These are phyloP conservation scores for Tylopilus orsonianus DNA, from an alignment of 1,284 basidiomycete genomes.

Conservation along the genomic window DNA sequence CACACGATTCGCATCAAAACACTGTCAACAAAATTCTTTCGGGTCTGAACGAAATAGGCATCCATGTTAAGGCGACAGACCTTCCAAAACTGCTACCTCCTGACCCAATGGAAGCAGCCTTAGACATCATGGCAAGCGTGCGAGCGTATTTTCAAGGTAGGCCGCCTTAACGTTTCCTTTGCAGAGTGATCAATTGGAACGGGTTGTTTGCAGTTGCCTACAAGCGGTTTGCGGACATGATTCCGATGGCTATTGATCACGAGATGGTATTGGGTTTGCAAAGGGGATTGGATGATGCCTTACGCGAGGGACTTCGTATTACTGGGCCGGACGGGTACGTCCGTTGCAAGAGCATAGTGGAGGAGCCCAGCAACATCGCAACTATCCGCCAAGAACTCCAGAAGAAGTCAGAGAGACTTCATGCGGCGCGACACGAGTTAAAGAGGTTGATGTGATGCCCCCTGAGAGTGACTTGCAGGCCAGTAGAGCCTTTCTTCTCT, in stretches of 20 bases:
- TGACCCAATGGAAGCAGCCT: slow-evolving; percentile 53
- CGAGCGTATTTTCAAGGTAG: slow-evolving; percentile 72
- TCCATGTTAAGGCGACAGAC: slow-evolving; percentile 42
- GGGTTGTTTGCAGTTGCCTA: slow-evolving; percentile 59
- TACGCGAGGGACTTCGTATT: slow-evolving; percentile 47
- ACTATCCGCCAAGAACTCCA: slow-evolving; percentile 47
- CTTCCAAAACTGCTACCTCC: slow-evolving; percentile 53
- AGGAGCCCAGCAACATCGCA: slow-evolving; percentile 51
- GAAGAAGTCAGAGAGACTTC: slow-evolving; percentile 54
- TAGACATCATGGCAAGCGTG: slow-evolving; percentile 69
- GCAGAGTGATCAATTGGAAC: too few species aligned
- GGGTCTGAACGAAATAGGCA: slow-evolving; percentile 45
- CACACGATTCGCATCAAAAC: too few species aligned
- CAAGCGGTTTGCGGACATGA: slow-evolving; percentile 64
- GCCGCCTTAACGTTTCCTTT: background rate
- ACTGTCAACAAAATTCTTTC: slow-evolving; percentile 37
- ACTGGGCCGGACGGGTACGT: slow-evolving; percentile 25
- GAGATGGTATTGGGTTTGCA: slow-evolving; percentile 51
- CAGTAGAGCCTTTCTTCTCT: too few species aligned
- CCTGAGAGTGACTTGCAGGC: too few species aligned
- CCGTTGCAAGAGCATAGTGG: slow-evolving; percentile 51
- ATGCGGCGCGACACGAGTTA: slow-evolving; percentile 51
- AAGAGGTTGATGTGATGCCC: slow-evolving; percentile 17
- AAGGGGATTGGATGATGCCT: slow-evolving; percentile 44
- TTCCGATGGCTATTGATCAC: slow-evolving; percentile 63